Conservation (phyloP, 352 stramenopile genomes). For the Lagenidium sp. region DNA sequence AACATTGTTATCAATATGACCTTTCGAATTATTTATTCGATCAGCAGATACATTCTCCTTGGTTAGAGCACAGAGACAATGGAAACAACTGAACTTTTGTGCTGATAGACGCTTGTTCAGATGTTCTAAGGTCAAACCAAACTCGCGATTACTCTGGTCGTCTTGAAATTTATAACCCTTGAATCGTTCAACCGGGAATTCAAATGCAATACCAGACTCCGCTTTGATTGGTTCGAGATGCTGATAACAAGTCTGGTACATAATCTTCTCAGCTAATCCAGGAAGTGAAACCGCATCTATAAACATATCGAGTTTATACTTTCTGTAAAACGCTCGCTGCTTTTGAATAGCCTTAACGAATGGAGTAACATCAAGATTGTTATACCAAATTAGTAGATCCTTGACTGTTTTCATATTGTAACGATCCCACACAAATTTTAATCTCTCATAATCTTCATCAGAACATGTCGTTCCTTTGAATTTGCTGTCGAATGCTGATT, state of each 20-base stretch:
- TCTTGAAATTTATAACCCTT: constrained; percentile 16
- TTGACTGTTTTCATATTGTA: constrained; percentile 23
- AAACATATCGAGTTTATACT: constrained; percentile 5
- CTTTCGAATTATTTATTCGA: constrained; percentile 13
- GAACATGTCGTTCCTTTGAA: constrained; percentile 8
- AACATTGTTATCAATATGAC: constrained; percentile 13
- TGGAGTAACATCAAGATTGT: constrained; percentile 22
- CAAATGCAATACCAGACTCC: constrained; percentile 6
- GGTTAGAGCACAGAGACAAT: constrained; percentile 13
- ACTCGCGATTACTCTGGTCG: constrained; percentile 9
- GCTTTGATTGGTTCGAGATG: constrained; percentile 4
- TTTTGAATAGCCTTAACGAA: constrained; percentile 13
- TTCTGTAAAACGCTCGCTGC: constrained; percentile 1
- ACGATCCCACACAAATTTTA: constrained; percentile 20
- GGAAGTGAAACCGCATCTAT: constrained; percentile 3
- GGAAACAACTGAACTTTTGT: constrained; percentile 16
- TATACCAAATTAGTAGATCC: constrained; percentile 28
- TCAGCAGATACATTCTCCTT: constrained; percentile 16
- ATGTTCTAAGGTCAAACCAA: constrained; percentile 10
- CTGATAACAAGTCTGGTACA: constrained; percentile 17
- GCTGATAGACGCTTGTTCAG: constrained; percentile 9
- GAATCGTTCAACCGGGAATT: constrained; percentile 7
- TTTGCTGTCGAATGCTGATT: constrained; percentile 15
- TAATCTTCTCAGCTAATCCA: constrained; percentile 5
- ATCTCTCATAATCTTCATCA: constrained; percentile 16